Base-by-base conservation (phyloP, 805 yeast species). In the Yarrowia phangngaensis region DNA sequence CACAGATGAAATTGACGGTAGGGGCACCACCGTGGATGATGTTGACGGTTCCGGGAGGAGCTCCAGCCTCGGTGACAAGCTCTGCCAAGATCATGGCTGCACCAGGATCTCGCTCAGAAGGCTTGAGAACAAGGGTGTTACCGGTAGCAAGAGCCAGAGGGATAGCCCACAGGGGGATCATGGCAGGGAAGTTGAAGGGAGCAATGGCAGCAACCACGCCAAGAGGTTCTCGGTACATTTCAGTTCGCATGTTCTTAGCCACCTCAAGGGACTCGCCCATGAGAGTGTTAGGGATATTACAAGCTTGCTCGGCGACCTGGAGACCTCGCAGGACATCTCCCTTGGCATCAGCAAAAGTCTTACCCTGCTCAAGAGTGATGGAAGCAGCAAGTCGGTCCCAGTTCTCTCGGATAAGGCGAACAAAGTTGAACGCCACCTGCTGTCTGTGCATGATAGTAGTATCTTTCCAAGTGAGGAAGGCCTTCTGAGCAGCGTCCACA, bases 171-270 rank as follows among this genome's bases (percentile, higher is more conserved):
- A 79, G 69, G 8, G 82, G 82, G 56, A 84, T 84, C 90, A 82
- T 82, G 33, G 86, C 89, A 19, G 90, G 90, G 76, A 82, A 82
- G 68, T 82, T 82, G 70, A 82, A 82, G 15, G 90, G 90, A 55
- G 83, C 78, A 58, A 82, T 83, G 17, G 88, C 82, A 12, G 82
- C 87, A 52, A 82, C 76, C 6, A 82, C 84, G 23, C 90, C 90
- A 53, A 82, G 68, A 33, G 86, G 86, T 53, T 64, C 68, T 57
- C 88, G 75, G 60, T 76, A 79, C 84, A 80, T 79, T 58, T 79
- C 73, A 22, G 89, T 82, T 62, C 82, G 87, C 88, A 82, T 82
- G 58, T 80, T 84, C 13, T 73, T 69, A 23, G 86, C 75, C 13
- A 82, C 88, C 59, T 80, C 87, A 51, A 82, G 70, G 19, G 76